A percentile compares a stretch with the other conserved stretches of the same genome.
Evolutionary conservation across 192 early-diverging fungal species (phyloP).

Genomic region (Gorgonomyces haynaldii): DNA sequence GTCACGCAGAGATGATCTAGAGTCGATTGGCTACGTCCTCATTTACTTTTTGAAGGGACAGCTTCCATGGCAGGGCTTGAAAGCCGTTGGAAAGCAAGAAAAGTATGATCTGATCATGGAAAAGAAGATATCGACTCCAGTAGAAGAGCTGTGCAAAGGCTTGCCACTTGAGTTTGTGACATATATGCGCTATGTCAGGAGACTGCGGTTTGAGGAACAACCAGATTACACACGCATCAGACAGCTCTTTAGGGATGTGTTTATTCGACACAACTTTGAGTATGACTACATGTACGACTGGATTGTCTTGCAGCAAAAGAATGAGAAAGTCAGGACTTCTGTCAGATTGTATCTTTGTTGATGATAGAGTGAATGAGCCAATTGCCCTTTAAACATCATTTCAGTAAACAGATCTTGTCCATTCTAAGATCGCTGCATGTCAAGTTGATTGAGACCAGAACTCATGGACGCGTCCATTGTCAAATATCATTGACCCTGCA

Average conservation of each 20-base stretch:
- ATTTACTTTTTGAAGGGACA: constrained; percentile 83
- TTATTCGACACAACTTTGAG: constrained; percentile 72
- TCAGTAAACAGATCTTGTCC: no score
- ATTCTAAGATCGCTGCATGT: no score
- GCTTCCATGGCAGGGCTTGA: constrained; percentile 83
- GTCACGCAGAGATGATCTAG: constrained; percentile 78
- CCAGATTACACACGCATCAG: constrained; percentile 80
- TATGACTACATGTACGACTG: constrained; percentile 90
- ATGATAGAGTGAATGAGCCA: no score
- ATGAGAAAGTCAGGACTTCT: constrained; percentile 23
- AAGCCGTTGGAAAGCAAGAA: constrained; percentile 83
- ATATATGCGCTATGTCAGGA: constrained; percentile 74
- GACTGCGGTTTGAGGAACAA: constrained; percentile 74
- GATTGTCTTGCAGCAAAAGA: constrained; percentile 62
- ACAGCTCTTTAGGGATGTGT: constrained; percentile 72
- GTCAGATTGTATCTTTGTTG: no score
- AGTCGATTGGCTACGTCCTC: constrained; percentile 82
- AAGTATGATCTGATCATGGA: constrained; percentile 91
- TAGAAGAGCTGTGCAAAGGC: constrained; percentile 73
- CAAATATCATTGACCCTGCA: no score
- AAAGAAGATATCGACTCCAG: constrained; percentile 74
- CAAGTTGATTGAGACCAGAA: no score
- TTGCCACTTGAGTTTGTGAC: constrained; percentile 77
- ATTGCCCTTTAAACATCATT: no score
- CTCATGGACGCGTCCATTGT: no score